Evolutionary conservation across 345 rosid species (phyloP).

Genomic region (Rhizophora apiculata): DNA sequence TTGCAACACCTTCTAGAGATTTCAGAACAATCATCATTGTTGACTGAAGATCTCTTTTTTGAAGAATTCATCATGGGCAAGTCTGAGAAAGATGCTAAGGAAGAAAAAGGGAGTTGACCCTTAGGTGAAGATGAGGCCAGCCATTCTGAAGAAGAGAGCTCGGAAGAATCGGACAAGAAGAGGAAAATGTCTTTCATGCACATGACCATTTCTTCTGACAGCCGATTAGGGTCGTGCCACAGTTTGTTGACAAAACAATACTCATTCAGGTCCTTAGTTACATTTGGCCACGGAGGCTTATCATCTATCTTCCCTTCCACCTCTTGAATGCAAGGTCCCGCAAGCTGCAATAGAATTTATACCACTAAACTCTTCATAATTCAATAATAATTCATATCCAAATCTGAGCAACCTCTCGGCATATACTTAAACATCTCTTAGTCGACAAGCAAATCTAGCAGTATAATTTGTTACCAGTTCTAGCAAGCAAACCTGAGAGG

Average conservation of each 20-base stretch:
- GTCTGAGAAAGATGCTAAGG: constrained; percentile 67
- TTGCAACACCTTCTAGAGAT: constrained; percentile 54
- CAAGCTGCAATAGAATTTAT: constrained; percentile 18
- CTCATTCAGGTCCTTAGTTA: constrained; percentile 17
- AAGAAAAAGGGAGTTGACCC: constrained; percentile 74
- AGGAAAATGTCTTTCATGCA: constrained; percentile 92
- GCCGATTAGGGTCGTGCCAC: constrained; percentile 73
- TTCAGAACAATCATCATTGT: constrained; percentile 45
- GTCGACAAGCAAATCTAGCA: not conserved
- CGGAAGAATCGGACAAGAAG: constrained; percentile 72
- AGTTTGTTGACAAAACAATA: constrained; percentile 43
- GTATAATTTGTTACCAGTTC: constrained; percentile 25
- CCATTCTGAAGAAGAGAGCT: constrained; percentile 48
- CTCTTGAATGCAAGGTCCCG: constrained; percentile 17
- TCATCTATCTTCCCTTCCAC: constrained; percentile 23
- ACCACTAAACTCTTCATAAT: not conserved
- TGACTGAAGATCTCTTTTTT: constrained; percentile 67
- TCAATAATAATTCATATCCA: not conserved
- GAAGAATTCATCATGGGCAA: constrained; percentile 46
- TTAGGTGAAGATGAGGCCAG: constrained; percentile 64
- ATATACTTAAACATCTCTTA: not conserved
- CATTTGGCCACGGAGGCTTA: constrained; percentile 13
- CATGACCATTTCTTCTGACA: constrained; percentile 84
- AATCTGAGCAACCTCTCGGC: not conserved
- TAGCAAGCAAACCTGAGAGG: constrained; percentile 23